These are phyloP conservation scores for Verticillium longisporum DNA, from an alignment of 2,329 filamentous ascomycete genomes.

Conservation along the genomic window DNA sequence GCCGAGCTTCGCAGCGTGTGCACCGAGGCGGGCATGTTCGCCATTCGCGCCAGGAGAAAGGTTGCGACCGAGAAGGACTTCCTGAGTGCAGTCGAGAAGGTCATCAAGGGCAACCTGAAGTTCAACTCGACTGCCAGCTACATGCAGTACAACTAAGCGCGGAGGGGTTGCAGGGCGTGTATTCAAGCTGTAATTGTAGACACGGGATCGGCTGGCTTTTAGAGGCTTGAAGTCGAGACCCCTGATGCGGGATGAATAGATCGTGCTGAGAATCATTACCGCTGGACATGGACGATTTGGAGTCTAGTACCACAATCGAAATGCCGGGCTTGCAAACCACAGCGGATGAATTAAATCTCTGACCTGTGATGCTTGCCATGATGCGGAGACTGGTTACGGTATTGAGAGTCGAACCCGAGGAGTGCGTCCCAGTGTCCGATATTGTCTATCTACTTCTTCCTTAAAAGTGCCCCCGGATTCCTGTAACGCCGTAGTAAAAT, in stretches of 20 bases:
- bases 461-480: not conserved
- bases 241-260: constrained; percentile 11
- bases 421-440: not conserved
- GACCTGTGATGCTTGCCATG: no score
- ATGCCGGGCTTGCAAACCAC: no score
- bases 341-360: no score
- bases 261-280: not conserved
- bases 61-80: constrained; percentile 99
- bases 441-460: not conserved
- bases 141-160: constrained; percentile 90
- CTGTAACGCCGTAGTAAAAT: not conserved
- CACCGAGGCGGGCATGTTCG: constrained; percentile 98
- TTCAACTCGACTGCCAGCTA: constrained; percentile 98
- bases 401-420: not conserved
- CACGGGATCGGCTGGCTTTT: constrained; percentile 9
- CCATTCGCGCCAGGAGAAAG: constrained; percentile 90
- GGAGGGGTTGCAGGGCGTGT: constrained; percentile 3
- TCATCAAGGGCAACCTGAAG: constrained; percentile 98
- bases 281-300: no score
- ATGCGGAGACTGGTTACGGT: no score
- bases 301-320: no score
- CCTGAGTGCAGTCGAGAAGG: constrained; percentile 95
- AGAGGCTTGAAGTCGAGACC: constrained; percentile 4
- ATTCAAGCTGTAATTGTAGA: constrained; percentile 16
- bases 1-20: constrained; percentile 94